Percentiles rank a stretch among this genome's conserved stretches.
Evolutionary conservation across 2,329 filamentous ascomycete genomes (phyloP).

Genomic region (Bipolaris victoriae): DNA sequence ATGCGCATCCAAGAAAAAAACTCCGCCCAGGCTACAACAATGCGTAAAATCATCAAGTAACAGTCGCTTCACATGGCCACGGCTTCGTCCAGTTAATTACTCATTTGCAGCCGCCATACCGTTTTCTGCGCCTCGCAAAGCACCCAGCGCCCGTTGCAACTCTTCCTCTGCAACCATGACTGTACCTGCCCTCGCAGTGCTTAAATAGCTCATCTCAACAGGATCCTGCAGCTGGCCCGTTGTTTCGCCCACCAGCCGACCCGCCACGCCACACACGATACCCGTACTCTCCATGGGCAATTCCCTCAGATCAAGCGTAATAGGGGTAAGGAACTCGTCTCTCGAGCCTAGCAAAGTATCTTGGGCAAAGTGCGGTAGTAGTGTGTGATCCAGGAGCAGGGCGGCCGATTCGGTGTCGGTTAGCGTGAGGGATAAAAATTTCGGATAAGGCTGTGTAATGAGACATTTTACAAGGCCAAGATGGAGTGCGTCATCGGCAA

Average conservation of each 20-base stretch:
- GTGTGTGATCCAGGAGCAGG: constrained; percentile 71
- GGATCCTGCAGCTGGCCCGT: constrained; percentile 42
- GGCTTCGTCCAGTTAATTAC: constrained; percentile 2
- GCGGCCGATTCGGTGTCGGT: constrained; percentile 76
- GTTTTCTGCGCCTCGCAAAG: constrained; percentile 59
- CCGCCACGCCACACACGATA: constrained; percentile 93
- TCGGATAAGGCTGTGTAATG: constrained; percentile 59
- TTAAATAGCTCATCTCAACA: constrained; percentile 87
- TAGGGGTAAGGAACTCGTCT: constrained; percentile 76
- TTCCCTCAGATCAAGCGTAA: constrained; percentile 82
- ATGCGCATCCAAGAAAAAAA: no score
- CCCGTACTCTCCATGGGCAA: constrained; percentile 88
- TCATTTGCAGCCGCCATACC: constrained; percentile 21
- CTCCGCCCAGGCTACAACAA: no score
- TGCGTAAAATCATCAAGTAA: no score
- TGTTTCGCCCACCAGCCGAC: constrained; percentile 77
- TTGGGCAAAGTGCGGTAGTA: constrained; percentile 62
- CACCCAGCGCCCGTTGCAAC: constrained; percentile 73
- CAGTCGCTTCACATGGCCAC: no score
- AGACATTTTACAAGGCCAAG: constrained; percentile 58
- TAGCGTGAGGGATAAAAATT: constrained; percentile 75
- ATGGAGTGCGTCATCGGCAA: constrained; percentile 53
- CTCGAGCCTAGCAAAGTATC: constrained; percentile 78
- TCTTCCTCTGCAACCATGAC: constrained; percentile 83
- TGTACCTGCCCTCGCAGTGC: constrained; percentile 84